Evolutionary conservation across 1,139 yeast species (phyloP).

Genomic region (Scheffersomyces segobiensis): DNA sequence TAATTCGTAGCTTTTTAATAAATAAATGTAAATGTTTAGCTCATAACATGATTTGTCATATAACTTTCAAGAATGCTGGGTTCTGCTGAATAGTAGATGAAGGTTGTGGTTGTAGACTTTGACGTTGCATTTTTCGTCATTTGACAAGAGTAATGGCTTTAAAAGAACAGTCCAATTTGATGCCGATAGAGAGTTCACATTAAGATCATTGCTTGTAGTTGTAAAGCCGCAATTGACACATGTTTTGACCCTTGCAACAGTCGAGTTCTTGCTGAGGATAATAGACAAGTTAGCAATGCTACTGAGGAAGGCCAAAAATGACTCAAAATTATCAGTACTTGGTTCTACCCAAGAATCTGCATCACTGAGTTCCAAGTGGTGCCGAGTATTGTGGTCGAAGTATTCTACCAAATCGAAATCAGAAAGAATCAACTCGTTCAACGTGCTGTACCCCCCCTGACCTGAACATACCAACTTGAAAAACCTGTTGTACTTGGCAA

Average conservation of each 20-base stretch:
- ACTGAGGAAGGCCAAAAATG: conserved; percentile 28
- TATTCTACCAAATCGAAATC: conserved; percentile 38
- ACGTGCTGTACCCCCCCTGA: conserved; percentile 31
- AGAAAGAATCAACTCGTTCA: conserved; percentile 26
- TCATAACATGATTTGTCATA: not conserved
- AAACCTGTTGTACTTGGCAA: conserved; percentile 39
- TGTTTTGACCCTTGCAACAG: conserved; percentile 10
- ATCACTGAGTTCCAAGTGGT: conserved; percentile 17
- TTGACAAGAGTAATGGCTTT: conserved; percentile 23
- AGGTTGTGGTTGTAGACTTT: conserved; percentile 16
- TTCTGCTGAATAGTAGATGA: not conserved
- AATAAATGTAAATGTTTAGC: not conserved
- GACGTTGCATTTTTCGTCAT: conserved; percentile 17
- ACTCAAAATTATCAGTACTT: conserved; percentile 25
- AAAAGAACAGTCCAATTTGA: conserved; percentile 33
- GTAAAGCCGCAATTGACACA: conserved; percentile 40
- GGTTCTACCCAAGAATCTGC: conserved; percentile 13
- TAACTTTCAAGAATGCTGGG: not conserved
- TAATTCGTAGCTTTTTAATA: not conserved
- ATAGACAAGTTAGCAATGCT: conserved; percentile 27
- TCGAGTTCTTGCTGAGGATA: conserved; percentile 15
- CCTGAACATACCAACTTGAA: conserved; percentile 46
- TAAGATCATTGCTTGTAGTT: conserved; percentile 12
- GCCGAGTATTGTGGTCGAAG: conserved; percentile 12
- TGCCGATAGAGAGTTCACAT: conserved; percentile 14